Evolutionary conservation across 192 early-diverging fungal genomes (phyloP).

Genomic region (Irineochytrium annulatum): DNA sequence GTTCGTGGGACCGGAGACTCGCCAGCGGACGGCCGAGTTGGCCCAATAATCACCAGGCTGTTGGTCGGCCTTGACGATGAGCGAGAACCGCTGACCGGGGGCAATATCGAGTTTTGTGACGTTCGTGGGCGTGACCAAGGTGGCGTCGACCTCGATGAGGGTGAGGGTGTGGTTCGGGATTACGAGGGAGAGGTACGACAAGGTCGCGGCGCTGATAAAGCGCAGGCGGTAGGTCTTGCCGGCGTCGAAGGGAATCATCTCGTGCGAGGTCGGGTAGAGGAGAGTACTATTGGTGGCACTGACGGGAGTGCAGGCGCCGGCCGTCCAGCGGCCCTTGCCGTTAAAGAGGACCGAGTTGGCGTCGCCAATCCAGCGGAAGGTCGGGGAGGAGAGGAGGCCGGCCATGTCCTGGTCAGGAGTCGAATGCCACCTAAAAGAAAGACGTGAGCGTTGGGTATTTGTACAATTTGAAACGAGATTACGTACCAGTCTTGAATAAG

Average conservation of each 20-base stretch:
- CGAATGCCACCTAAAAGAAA: no score
- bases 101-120: background rate
- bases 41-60: background rate
- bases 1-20: background rate
- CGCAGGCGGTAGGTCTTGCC: background rate
- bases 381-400: background rate
- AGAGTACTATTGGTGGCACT: background rate
- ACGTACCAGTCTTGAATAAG: background rate
- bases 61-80: background rate
- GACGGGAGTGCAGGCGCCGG: background rate
- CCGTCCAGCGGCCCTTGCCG: background rate
- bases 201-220: background rate
- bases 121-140: background rate
- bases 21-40: background rate
- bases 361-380: background rate
- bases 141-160: slow-evolving; percentile 1
- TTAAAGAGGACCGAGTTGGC: background rate
- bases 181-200: background rate
- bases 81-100: slow-evolving; percentile 13
- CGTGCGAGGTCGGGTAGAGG: background rate
- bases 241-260: background rate
- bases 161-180: slow-evolving; percentile 5
- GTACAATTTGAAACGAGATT: no score
- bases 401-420: background rate
- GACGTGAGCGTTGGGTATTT: no score